phyloP scores from a whole-genome alignment of 164 flowering plant species.

The Macadamia tetraphylla region DNA sequence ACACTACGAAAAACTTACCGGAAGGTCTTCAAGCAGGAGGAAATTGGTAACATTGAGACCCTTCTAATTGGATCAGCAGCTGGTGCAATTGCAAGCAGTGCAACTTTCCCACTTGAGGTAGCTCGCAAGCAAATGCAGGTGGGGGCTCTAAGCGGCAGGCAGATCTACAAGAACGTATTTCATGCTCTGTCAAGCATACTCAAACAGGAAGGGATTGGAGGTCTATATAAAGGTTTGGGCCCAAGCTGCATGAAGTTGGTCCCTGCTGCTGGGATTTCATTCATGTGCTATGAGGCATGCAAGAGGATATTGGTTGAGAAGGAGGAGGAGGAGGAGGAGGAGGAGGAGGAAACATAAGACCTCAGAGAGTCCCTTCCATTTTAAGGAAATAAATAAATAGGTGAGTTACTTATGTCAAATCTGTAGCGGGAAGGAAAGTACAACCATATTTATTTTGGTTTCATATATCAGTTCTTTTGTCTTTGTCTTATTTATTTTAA shows the following conservation, averaged over 20 bases:
- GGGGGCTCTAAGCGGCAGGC: conserved; percentile 63
- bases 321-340: conserved; percentile 46
- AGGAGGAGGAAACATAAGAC: conserved; percentile 34
- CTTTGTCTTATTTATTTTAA: background rate
- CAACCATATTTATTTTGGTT: background rate
- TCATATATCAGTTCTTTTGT: background rate
- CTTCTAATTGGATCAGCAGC: conserved; percentile 77
- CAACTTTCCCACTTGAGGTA: conserved; percentile 84
- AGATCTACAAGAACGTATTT: conserved; percentile 53
- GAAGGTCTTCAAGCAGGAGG: conserved; percentile 34
- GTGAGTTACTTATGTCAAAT: background rate
- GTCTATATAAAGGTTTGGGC: conserved; percentile 67
- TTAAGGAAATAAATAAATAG: background rate
- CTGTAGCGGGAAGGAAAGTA: background rate
- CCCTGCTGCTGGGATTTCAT: conserved; percentile 85
- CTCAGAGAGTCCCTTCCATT: background rate
- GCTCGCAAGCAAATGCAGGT: conserved; percentile 87
- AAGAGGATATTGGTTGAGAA: conserved; percentile 64
- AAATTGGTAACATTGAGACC: conserved; percentile 62
- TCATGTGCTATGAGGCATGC: conserved; percentile 91
- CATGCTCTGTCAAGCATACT: conserved; percentile 60
- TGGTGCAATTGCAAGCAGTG: conserved; percentile 69
- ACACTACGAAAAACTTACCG: conserved; percentile 59
- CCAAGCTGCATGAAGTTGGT: conserved; percentile 81
- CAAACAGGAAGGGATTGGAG: conserved; percentile 56